Base-by-base conservation (phyloP, 164 flowering plant genomes). In the Cinnamomum micranthum region DNA sequence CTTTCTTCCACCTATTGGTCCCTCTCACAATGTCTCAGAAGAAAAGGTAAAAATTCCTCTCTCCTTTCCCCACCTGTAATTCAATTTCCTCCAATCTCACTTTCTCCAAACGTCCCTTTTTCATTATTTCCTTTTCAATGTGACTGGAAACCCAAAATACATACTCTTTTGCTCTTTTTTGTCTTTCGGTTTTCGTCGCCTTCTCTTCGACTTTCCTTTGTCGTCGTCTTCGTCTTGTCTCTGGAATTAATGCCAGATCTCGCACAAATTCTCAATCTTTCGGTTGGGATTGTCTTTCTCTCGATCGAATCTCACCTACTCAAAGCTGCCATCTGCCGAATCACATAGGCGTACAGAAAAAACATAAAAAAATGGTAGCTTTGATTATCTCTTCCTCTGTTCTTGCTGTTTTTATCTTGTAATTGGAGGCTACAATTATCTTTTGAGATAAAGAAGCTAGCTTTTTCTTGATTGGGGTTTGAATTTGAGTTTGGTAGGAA, bases 161-260 rank as follows among this genome's bases (percentile, higher is more conserved):
- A 25, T 66, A 24, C 22, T 27, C 7, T 55, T 17, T 17, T 13
- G 1, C 6, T 55, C 6, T 66, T 66, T 66, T 17, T 24, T 28
- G 68, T 24, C 75, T 50, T 65, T 73, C 75, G 70, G 75, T 47
- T 65, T 65, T 65, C 75, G 76, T 65, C 70, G 47, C 69, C 70
- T 33, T 51, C 70, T 33, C 50, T 33, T 50, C 70, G 70, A 28
- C 76, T 66, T 65, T 50, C 65, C 35, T n/a, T 52, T 27, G 63
- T 47, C 64, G 50, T 14, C 75, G 64, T 52, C 76, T 73, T 22
- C 75, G 28, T 66, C 76, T 73, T n/a, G 31, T 50, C 66, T 65
- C 17, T 65, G 65, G 31, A 71, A 14, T 31, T 31, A 31, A 60
- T 17, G 25, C 24, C 65, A 59, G 74, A 71, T 71, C 74, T 71